Base-by-base conservation (phyloP, 2,329 filamentous ascomycete genomes). In the Trichoderma hamatum region DNA sequence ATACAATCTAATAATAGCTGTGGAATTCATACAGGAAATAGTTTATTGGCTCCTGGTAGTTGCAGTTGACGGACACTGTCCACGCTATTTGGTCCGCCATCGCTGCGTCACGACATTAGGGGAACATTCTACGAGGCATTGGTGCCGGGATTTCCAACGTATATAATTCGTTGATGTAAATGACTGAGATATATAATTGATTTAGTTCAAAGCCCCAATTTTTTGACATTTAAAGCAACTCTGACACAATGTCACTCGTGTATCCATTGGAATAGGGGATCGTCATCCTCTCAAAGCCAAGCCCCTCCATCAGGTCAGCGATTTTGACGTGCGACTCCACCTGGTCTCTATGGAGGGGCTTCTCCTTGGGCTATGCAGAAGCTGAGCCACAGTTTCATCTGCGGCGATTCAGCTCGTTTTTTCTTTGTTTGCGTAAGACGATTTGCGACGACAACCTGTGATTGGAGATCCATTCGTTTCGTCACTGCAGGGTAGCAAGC, bases 321-420 rank as follows among this genome's bases (percentile, higher is more conserved):
- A 36, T 21, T 49, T 54, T 55, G 6, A 30, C 49, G 55, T 14
- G 28, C 28, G 39, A 55, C 64, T 67, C 64, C 64, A 67, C 63
- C 39, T 46, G 10, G 36, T 56, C 34, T 56, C 26, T 24, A 13
- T 24, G 14, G 61, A 66, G 63, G 63, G 63, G 52, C 52, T 46
- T 49, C 51, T 39, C 34, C 56, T 59, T 59, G 56, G 39, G 32
- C 34, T 39, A 43, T 43, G 21, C 34, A 39, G 39, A 51, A 49
- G 64, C 64, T 67, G 39, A 67, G 64, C 54, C 64, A 21, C 64
- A 32, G 54, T 58, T 66, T 59, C 56, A 59, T 51, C 26, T 28
- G 63, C 63, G 49, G 52, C 54, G 64, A 67, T 67, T 51, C 64
- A 59, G 52, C 6, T 54, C 16, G 5, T 21, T 39, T 55, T 24